Evolutionary conservation across 2,329 filamentous ascomycete species (phyloP), one percentile per base, ranked within the genome.

Genomic region (Fusarium agapanthi): DNA sequence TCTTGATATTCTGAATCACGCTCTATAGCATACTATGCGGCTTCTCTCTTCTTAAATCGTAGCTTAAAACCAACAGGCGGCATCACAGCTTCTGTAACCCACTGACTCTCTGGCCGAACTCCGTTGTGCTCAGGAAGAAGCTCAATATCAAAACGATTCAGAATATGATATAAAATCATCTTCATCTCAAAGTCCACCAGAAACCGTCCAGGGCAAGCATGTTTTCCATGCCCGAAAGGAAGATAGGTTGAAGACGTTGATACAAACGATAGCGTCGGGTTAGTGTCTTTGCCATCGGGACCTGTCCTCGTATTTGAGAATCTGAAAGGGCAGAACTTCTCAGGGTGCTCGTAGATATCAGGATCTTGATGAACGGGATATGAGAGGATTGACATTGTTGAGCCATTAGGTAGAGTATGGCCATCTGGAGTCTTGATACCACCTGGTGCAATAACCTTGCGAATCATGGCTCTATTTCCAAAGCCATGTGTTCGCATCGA

Each of bases 241-340:
- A 82, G 47, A 43, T 76, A 77, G 2, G 76, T 75, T 4, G 69
- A 48, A 4, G 73, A 75, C 0, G 75, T 77, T 0, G 74, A 68
- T 1, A 77, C 75, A 35, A 76, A 65, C 22, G 24, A 75, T 15
- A 14, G 16, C 0, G 24, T 9, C 10, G 61, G 44, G 3, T 50
- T 63, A 6, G 12, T 5, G 6, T 60, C 54, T 30, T 60, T 63
- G n/a, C 35, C 16, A 44, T 40, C 11, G 2, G 38, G 3, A 15
- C 71, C 6, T 64, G 64, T 58, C 80, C 81, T 24, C 80, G 78
- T 65, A 4, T 81, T 75, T 1, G 82, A 81, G 63, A 83, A 86
- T 2, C 84, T 80, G 56, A 84, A 85, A 0, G 83, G 83, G 22
- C 85, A 82, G 63, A 79, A 86, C 24, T 80, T 80, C 16, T 75